Base-by-base conservation (phyloP, 1,139 yeast genomes). In the Trichomonascaceae sp. region DNA sequence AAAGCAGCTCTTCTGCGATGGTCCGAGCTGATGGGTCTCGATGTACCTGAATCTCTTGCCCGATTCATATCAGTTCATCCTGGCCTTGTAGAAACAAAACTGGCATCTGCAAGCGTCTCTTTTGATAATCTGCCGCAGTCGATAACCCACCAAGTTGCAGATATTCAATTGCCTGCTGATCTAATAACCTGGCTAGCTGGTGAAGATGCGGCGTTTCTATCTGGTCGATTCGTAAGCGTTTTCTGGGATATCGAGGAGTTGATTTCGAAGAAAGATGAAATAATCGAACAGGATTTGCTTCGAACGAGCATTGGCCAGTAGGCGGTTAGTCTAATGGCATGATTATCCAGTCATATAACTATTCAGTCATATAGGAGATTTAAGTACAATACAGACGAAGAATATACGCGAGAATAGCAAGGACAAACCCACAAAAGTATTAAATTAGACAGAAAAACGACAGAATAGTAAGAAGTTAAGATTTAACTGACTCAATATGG, bases 241-340 rank as follows among this genome's bases (percentile, higher is more conserved):
- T 24, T 38, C 12, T 49, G 51, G 51, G 51, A 49, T 43, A 45
- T 49, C 19, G 24, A 13, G 2, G 51, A 49, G 9, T 45, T 49
- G 17, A 43, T 20, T 18, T 45, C 32, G 9, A 20, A 24, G 41
- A 30, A 49, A 15, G 22, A 20, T 24, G 46, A 49, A 39, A 49
- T 49, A 36, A 36, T 36, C 17, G 17, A 36, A 13, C 9, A 36
- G 41, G 41, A 36, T 15, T 17, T 36, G 17, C 17, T 36, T 2
- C 15, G 41, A 13, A n/a, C 41, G 9, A 5, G 17, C 3, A 36
- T 36, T 17, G 41, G 41, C 17, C 41, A 36, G 8, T 9, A 36
- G 17, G 32, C 32, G 2, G 32, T 27, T n/a, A n/a, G n/a, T n/a
- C n/a, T n/a, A n/a, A n/a, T n/a, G n/a, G n/a, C n/a, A n/a, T n/a